Conservation (phyloP, 2,329 filamentous ascomycete genomes). For the Knufia fluminis region DNA sequence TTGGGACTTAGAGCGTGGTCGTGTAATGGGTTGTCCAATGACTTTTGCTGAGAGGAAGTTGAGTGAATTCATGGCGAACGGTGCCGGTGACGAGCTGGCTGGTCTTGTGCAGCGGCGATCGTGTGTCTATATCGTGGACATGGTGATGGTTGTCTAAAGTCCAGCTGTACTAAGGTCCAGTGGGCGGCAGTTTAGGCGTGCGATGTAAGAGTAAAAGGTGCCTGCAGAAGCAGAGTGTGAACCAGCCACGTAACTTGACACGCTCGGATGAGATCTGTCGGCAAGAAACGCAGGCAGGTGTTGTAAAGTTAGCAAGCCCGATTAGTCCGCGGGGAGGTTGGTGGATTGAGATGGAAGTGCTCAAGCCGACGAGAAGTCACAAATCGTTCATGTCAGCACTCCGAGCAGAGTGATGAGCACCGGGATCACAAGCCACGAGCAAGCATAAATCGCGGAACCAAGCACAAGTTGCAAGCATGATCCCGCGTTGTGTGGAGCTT, state of each 20-base stretch:
- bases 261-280: no score
- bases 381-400: not conserved
- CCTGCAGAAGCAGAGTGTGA: not conserved
- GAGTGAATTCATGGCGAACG: constrained; percentile 72
- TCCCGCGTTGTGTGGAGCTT: not conserved
- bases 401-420: no score
- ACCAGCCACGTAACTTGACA: not conserved
- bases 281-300: not conserved
- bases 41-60: constrained; percentile 86
- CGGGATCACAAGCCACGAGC: no score
- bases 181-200: not conserved
- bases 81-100: not conserved
- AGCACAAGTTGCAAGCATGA: not conserved
- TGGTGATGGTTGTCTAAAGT: not conserved
- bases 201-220: not conserved
- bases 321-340: constrained; percentile 1
- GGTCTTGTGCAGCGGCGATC: not conserved
- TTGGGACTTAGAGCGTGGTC: constrained; percentile 47
- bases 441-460: no score
- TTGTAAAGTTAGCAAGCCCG: not conserved
- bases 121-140: constrained; percentile 7
- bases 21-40: constrained; percentile 48
- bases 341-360: not conserved
- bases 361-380: not conserved
- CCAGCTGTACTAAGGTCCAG: not conserved